A percentile compares a stretch with the other conserved stretches of the same genome.
These are phyloP conservation scores for Gossypium trilobum DNA, from an alignment of 441 rosid genomes.

Conservation along the genomic window DNA sequence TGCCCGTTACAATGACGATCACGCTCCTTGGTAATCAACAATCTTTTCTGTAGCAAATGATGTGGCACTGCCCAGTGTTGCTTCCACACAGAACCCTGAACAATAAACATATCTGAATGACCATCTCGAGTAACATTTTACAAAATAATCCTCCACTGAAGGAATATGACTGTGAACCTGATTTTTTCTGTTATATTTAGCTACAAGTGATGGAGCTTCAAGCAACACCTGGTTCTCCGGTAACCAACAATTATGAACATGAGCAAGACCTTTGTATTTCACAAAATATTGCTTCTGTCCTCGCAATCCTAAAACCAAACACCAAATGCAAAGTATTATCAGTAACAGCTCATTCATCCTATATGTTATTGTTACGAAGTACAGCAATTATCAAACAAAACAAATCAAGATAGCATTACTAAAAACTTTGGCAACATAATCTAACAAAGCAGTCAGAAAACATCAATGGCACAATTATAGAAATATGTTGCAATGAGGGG, in stretches of 20 bases:
- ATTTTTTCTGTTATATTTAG: slow-evolving; percentile 31
- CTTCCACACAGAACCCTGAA: slow-evolving; percentile 38
- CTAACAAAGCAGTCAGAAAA: background rate
- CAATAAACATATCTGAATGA: slow-evolving; percentile 7
- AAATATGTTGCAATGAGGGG: background rate
- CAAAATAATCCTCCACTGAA: background rate
- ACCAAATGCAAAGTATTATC: background rate
- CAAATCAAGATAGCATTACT: background rate
- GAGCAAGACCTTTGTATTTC: slow-evolving; percentile 34
- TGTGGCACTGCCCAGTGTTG: slow-evolving; percentile 43
- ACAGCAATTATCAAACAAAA: background rate
- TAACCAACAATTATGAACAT: slow-evolving; percentile 31
- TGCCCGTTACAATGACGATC: background rate
- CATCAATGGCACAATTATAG: background rate
- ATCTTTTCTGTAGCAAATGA: slow-evolving; percentile 38
- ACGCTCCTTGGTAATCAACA: slow-evolving; percentile 18
- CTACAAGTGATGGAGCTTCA: slow-evolving; percentile 38
- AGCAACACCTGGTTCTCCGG: slow-evolving; percentile 19
- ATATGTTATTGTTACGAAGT: background rate
- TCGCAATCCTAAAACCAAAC: slow-evolving; percentile 16
- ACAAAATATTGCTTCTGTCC: slow-evolving; percentile 27
- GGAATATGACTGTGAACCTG: slow-evolving; percentile 26
- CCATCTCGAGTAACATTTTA: background rate
- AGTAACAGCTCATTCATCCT: background rate
- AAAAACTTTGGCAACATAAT: background rate